Evolutionary conservation across 495 filamentous ascomycete species (phyloP).

Genomic region (Immersiella caudata): DNA sequence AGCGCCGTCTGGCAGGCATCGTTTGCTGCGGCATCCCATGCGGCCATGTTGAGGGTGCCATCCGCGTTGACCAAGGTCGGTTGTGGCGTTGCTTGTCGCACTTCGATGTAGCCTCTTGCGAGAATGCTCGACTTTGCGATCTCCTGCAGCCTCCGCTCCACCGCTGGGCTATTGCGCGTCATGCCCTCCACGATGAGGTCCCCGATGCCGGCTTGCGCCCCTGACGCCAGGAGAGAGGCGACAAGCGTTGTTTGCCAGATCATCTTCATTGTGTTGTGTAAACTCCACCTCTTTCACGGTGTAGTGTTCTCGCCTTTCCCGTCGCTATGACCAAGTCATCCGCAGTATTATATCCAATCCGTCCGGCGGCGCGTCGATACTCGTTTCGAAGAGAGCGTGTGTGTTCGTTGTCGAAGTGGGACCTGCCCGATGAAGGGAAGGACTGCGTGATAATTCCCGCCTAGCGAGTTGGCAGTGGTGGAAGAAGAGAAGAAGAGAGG

Average conservation of each 20-base stretch:
- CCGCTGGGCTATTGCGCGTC: constrained; percentile 24
- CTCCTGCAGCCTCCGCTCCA: constrained; percentile 34
- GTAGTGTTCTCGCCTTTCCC: constrained; percentile 4
- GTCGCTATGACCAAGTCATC: constrained; percentile 13
- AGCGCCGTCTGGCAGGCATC: constrained; percentile 56
- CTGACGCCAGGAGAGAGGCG: constrained; percentile 34
- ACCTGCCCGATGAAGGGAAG: constrained; percentile 36
- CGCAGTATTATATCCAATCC: constrained; percentile 20
- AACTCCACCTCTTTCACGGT: constrained; percentile 24
- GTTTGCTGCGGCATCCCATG: constrained; percentile 57
- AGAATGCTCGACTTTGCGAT: constrained; percentile 29
- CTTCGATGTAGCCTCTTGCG: constrained; percentile 24
- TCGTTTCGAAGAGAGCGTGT: constrained; percentile 14
- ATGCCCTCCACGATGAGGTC: constrained; percentile 33
- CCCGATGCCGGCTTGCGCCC: constrained; percentile 34
- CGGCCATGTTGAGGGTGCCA: constrained; percentile 44
- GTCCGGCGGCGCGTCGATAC: constrained; percentile 28
- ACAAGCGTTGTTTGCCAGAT: constrained; percentile 34
- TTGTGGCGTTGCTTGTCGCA: constrained; percentile 24
- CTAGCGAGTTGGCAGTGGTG: constrained; percentile 21
- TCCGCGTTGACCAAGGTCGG: constrained; percentile 33
- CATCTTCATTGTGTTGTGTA: constrained; percentile 29
- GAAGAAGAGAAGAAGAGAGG: constrained; percentile 25
- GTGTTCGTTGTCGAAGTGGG: constrained; percentile 32
- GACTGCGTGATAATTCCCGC: constrained; percentile 24